phyloP scores from a whole-genome alignment of 139 green algal genomes.

The Chlorella ohadii region DNA sequence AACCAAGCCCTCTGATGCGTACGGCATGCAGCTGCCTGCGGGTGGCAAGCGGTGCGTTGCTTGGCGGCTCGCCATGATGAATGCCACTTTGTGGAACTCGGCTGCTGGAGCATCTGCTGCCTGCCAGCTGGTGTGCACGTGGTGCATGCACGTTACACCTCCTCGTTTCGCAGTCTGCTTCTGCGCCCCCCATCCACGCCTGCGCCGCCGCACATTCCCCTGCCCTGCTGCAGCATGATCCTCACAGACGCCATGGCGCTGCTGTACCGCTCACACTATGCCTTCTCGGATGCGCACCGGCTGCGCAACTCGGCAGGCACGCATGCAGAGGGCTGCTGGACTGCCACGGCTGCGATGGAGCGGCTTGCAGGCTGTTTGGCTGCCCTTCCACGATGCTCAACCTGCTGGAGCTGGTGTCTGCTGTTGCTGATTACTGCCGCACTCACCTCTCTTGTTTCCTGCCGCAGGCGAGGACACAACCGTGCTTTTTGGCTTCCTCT shows the following conservation, averaged over 20 bases:
- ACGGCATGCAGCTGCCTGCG: not conserved
- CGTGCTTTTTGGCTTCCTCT: conserved; percentile 60
- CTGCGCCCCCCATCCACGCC: no score
- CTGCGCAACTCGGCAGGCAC: conserved; percentile 30
- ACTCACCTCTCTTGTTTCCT: not conserved
- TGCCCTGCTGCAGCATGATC: conserved; percentile 50
- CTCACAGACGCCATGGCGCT: conserved; percentile 63
- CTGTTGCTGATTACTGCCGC: not conserved
- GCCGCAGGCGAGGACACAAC: conserved; percentile 52
- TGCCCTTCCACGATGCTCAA: conserved; percentile 51
- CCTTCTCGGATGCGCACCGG: conserved; percentile 39
- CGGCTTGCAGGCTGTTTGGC: conserved; percentile 29
- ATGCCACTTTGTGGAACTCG: no score
- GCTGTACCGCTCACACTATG: conserved; percentile 67
- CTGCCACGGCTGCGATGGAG: no score
- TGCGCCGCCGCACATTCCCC: no score
- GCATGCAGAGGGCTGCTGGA: not conserved
- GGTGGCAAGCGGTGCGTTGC: conserved; percentile 9
- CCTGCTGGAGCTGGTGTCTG: conserved; percentile 29
- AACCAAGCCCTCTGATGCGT: not conserved
- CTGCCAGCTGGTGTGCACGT: not conserved
- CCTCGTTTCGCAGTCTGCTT: no score
- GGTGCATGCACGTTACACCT: no score
- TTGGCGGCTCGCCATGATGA: no score
- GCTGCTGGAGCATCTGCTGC: not conserved